Conservation (phyloP, 352 stramenopile species). For the Elongisporangium undulatum region DNA sequence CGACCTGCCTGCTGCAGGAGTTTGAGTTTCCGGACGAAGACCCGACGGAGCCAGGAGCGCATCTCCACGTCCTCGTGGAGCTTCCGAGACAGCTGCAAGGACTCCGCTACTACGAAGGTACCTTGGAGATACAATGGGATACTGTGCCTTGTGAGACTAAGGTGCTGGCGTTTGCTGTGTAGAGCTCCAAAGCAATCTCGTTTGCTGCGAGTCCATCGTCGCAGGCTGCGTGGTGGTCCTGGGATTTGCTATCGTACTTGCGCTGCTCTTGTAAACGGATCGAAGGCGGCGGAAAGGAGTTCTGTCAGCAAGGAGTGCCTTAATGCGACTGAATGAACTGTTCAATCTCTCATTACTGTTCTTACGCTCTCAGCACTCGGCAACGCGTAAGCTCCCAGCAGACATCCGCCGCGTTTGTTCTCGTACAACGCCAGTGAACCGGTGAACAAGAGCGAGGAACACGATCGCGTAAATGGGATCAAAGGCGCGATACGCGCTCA, state of each 20-base stretch:
- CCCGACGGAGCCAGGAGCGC: background rate
- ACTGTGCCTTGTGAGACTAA: background rate
- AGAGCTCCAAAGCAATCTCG: background rate
- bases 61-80: background rate
- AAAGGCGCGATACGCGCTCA: background rate
- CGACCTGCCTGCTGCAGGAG: background rate
- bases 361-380: too few species aligned
- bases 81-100: background rate
- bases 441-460: background rate
- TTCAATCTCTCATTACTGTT: background rate
- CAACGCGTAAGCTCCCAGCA: background rate
- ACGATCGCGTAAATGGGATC: background rate
- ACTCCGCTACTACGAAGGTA: background rate
- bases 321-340: background rate
- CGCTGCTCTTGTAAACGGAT: background rate
- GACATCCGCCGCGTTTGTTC: background rate
- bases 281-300: too few species aligned
- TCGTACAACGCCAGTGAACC: background rate
- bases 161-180: background rate
- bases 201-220: background rate
- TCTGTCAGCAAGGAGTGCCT: too few species aligned
- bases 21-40: background rate
- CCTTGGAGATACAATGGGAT: background rate
- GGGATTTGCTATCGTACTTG: background rate
- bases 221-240: background rate